Base-by-base conservation (phyloP, 371 early-diverging fungal genomes). In the Mucor irregularis region DNA sequence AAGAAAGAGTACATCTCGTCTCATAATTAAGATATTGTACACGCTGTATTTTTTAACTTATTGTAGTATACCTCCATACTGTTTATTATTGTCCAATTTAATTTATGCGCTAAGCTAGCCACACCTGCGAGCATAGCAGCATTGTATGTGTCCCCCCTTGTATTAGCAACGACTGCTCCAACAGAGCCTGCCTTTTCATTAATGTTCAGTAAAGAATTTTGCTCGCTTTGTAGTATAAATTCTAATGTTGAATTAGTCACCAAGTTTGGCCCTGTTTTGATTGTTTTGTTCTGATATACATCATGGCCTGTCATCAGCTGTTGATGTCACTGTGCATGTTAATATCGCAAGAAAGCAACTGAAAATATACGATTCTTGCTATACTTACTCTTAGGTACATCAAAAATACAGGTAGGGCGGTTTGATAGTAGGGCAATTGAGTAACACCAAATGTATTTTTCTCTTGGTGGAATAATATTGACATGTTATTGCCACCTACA, bases 351-450 rank as follows among this genome's bases (percentile, higher is more conserved):
- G 16, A 14, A 35, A 35, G 13, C 35, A 14, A n/a, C n/a, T n/a
- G n/a, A n/a, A n/a, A n/a, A n/a, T n/a, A n/a, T n/a, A n/a, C n/a
- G n/a, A n/a, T n/a, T n/a, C n/a, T n/a, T n/a, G n/a, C n/a, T 25
- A 16, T 3, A n/a, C 26, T 46, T 68, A 62, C 72, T 47, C 66
- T 69, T 3, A 81, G 61, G 37, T 74, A 81, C 45, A 78, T 63
- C 21, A 76, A 76, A 22, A 81, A 61, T 14, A 81, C 72, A 2
- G 81, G 77, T 10, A 81, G 33, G 0, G 69, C 76, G 17, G 78
- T 76, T 46, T 81, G 81, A 26, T 76, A 71, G 26, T 81, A 81
- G 1, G 78, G 79, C 3, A 78, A 33, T 38, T 81, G 81, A 5
- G 73, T 63, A 19, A 78, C 63, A 13, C 70, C 68, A 5, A 66